Base-by-base conservation (phyloP, 257 asterid species). In the Haberlea rhodopensis region DNA sequence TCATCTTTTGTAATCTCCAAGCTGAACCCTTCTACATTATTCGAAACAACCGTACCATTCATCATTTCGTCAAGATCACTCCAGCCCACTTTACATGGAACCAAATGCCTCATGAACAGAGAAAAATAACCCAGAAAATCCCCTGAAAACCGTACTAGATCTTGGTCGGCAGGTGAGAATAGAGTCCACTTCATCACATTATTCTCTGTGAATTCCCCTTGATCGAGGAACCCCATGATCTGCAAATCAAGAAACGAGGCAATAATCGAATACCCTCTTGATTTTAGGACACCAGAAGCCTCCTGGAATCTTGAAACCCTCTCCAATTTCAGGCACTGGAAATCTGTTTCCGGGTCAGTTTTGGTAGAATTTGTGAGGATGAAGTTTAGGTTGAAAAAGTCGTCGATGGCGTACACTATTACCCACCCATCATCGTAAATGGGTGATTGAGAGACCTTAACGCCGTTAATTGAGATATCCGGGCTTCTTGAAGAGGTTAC, bases 181-280 rank as follows among this genome's bases (percentile, higher is more conserved):
- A 89, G 73, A 2, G 96, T 91, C 81, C 83, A 71, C 40, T 65
- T 78, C 70, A 68, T 56, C 19, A 5, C 52, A 5, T 10, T 11
- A 4, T 71, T 58, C 43, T 56, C 74, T 13, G 70, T 18, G 60
- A 28, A 49, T 6, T 43, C 58, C 5, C 51, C 31, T 0, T 21
- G 49, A 8, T 37, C 63, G 16, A 79, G 64, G 54, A 71, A 83
- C 1, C 94, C 96, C 26, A 73, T 55, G 24, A 91, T 29, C 77
- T 91, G 98, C 67, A 88, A 34, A 11, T 88, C 96, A 3, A 91
- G 91, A 68, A 91, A 86, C 27, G 91, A 68, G 11, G 88, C 85
- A 65, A 91, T 73, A 2, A 91, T 77, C 18, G 90, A 66, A 66
- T 81, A 81, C 9, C 94, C 97, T 66, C 92, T 76, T 3, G 95